Conservation (phyloP, 2,329 filamentous ascomycete species). For the Thielaviopsis populi region DNA sequence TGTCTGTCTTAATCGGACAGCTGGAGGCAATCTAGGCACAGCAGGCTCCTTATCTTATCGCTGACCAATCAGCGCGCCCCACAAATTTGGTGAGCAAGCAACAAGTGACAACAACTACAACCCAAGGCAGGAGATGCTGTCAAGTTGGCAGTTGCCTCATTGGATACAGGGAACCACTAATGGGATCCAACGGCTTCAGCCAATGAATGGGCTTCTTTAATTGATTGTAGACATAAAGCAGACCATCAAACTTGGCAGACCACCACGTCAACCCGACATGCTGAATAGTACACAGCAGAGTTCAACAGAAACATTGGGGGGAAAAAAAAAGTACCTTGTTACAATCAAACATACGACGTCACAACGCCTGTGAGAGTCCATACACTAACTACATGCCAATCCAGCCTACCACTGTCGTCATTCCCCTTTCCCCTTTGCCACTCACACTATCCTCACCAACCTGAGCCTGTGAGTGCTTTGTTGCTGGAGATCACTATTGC, state of each 20-base stretch:
- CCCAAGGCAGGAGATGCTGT: neutral
- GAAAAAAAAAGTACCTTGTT: neutral
- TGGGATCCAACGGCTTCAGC: neutral
- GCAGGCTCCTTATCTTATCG: slow-evolving; percentile 1
- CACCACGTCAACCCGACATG: too few species aligned
- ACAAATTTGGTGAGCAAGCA: neutral
- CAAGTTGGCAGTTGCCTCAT: too few species aligned
- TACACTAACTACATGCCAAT: slow-evolving; percentile 3
- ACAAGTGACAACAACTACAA: too few species aligned
- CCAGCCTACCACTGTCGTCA: neutral
- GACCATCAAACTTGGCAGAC: neutral
- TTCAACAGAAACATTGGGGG: neutral
- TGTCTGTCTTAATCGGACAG: neutral
- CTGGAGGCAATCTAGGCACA: neutral
- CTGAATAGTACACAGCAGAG: too few species aligned
- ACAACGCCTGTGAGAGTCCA: neutral
- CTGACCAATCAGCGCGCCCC: neutral
- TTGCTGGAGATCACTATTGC: neutral
- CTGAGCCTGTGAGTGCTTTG: neutral
- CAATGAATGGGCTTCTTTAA: neutral
- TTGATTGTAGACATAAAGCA: neutral
- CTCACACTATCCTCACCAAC: neutral
- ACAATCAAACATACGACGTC: neutral
- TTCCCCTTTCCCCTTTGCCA: neutral
- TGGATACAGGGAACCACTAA: too few species aligned